Base-by-base conservation (phyloP, 805 yeast species). In the Wickerhamomyces chaumierensis region DNA sequence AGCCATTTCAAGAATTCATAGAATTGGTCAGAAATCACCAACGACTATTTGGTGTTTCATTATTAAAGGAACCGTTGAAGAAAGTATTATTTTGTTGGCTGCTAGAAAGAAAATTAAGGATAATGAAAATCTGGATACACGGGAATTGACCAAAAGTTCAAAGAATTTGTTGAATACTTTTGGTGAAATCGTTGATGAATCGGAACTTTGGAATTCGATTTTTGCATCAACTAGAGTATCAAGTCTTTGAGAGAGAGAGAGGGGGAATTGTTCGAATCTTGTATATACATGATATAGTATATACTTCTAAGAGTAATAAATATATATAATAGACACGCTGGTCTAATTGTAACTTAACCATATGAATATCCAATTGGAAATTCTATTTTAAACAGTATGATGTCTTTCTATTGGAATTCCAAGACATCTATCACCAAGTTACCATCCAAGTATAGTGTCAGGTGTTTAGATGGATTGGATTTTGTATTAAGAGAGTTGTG, bases 1-100 rank as follows among this genome's bases (percentile, higher is more conserved):
- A 55, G 96, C 97, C 0, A 81, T 88, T 39, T 84, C 94, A 36
- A 71, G 98, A 45, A 77, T 92, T 33, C 95, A 90, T 54, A 65
- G 98, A 45, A 88, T 90, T 53, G 98, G 98, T 0, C 98, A 92
- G 57, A 70, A 68, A 3, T 64, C 69, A 34, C 76, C 73, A 14
- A 92, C 98, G 0, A 81, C 78, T 1, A 94, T 90, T 2, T 92
- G 97, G 96, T 80, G 82, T 73, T 87, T 90, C 62, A 78, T 82
- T 18, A 81, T 88, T 40, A 74, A 72, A 40, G 78, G 80, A 32
- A 77, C 95, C 0, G 94, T 92, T 14, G 98, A 92, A 57, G 95
- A 90, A 53, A 80, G 85, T 34, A 83, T 92, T 35, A 73, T 85
- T 27, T 59, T 73, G n/a, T 56, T 81, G 39, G 71, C 86, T 1